Percentiles rank a stretch among this genome's conserved stretches.
These are phyloP conservation scores for slime mould (Dictyostelium discoideum) DNA, from an alignment of 78 protist species.

Conservation along the genomic window dicty_2.7 NC_007091.3:1750001-1750500, in stretches of 20 bases:
- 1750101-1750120: too few relatives aligned
- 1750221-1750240: background rate
- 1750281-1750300: background rate
- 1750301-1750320: background rate
- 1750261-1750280: background rate
- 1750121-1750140: too few relatives aligned
- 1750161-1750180: background rate
- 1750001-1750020: too few relatives aligned
- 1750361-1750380: background rate
- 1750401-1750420: constrained; percentile 20
- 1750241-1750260: background rate
- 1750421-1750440: constrained; percentile 51
- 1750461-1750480: background rate
- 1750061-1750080: too few relatives aligned
- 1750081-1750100: too few relatives aligned
- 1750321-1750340: background rate
- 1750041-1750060: too few relatives aligned
- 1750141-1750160: background rate
- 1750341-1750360: background rate
- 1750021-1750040: too few relatives aligned
- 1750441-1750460: background rate
- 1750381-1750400: too few relatives aligned
- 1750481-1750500: constrained; percentile 4
- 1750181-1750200: too few relatives aligned
- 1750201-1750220: background rate